Percentiles rank a stretch among this genome's conserved stretches.
Conservation (phyloP, 2,329 filamentous ascomycete species). For the Fusarium floridanum region DNA sequence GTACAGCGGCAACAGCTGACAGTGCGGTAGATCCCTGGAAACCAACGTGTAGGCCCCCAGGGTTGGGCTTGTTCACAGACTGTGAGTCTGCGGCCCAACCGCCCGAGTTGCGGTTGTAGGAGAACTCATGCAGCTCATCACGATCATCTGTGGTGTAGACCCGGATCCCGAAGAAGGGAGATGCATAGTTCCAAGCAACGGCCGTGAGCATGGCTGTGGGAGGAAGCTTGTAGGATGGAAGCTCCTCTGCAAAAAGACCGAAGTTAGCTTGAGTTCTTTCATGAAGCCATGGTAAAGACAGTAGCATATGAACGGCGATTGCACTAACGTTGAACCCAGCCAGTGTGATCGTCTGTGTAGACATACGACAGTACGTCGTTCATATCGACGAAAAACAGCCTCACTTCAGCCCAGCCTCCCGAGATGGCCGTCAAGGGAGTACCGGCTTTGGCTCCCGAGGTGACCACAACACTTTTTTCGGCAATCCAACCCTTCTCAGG, state of each 20-base stretch:
- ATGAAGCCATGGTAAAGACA: too few relatives aligned
- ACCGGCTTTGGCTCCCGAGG: not conserved
- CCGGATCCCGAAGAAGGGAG: not conserved
- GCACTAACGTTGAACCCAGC: too few relatives aligned
- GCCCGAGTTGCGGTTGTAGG: not conserved
- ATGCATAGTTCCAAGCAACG: not conserved
- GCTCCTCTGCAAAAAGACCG: not conserved
- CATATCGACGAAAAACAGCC: not conserved
- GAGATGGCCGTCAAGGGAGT: not conserved
- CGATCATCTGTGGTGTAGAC: not conserved
- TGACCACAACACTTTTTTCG: not conserved
- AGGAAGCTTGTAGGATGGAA: not conserved
- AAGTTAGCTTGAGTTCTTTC: not conserved
- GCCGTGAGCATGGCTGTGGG: not conserved
- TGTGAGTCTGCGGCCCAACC: not conserved
- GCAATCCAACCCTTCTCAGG: not conserved
- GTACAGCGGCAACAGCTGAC: not conserved
- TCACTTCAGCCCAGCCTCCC: not conserved
- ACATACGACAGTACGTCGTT: not conserved
- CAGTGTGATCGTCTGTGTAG: not conserved
- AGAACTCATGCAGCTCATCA: not conserved
- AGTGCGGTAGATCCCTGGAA: not conserved
- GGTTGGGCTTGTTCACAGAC: not conserved
- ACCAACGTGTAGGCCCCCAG: not conserved
- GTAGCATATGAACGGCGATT: too few relatives aligned